Evolutionary conservation across 2,329 filamentous ascomycete species (phyloP).

Genomic region (Didymella pomorum): DNA sequence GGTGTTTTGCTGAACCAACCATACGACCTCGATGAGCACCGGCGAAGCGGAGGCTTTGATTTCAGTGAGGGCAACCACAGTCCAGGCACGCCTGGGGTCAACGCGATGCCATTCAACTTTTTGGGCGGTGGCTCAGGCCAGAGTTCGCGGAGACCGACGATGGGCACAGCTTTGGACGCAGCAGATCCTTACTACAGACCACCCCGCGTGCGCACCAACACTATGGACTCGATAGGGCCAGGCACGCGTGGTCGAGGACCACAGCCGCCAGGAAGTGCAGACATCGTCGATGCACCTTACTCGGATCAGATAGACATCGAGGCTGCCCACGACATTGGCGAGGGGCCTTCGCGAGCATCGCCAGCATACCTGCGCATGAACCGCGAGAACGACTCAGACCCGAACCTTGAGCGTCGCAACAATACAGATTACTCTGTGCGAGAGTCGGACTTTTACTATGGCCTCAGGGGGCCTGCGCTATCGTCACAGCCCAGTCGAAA

Average conservation of each 20-base stretch:
- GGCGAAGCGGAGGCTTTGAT: conserved; percentile 63
- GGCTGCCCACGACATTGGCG: conserved; percentile 39
- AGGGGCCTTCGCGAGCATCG: conserved; percentile 46
- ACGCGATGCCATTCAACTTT: conserved; percentile 76
- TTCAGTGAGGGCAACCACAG: conserved; percentile 61
- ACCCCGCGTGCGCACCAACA: conserved; percentile 71
- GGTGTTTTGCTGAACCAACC: conserved; percentile 66
- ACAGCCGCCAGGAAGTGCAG: conserved; percentile 53
- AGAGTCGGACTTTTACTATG: conserved; percentile 97
- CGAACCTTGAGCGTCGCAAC: conserved; percentile 62
- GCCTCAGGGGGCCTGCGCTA: conserved; percentile 85
- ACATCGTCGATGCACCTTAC: conserved; percentile 57
- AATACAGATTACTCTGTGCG: conserved; percentile 89
- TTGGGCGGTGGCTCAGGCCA: conserved; percentile 59
- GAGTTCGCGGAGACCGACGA: conserved; percentile 52
- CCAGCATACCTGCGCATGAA: conserved; percentile 62
- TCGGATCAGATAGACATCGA: conserved; percentile 53
- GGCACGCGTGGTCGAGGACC: conserved; percentile 56
- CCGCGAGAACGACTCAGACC: conserved; percentile 58
- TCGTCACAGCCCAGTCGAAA: conserved; percentile 82
- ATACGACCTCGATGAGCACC: conserved; percentile 50
- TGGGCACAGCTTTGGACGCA: conserved; percentile 45
- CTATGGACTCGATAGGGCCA: conserved; percentile 63
- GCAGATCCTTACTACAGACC: conserved; percentile 88
- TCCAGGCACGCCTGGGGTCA: conserved; percentile 74